These are phyloP conservation scores for Tranzscheliella williamsii DNA, from an alignment of 1,284 basidiomycete genomes.

Conservation along the genomic window DNA sequence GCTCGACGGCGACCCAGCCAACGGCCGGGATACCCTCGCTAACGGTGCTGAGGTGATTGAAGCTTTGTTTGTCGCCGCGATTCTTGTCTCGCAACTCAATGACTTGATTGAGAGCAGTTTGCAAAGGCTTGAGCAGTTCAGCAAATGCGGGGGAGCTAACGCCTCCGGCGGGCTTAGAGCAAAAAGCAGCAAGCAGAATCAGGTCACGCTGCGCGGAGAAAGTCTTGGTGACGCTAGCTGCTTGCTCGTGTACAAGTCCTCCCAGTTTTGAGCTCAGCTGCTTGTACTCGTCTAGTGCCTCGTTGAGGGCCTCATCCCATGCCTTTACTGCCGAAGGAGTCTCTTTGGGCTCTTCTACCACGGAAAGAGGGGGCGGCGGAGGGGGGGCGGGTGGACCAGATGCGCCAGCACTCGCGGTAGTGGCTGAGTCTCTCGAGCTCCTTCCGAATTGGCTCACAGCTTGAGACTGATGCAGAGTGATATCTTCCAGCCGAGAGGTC, in stretches of 20 bases:
- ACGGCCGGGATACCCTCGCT: slow-evolving; percentile 81
- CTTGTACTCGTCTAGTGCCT: slow-evolving; percentile 75
- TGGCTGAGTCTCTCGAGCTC: slow-evolving; percentile 9
- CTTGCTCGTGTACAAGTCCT: slow-evolving; percentile 70
- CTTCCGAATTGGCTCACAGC: not conserved
- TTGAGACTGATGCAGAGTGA: slow-evolving; percentile 66
- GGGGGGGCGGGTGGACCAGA: slow-evolving; percentile 16
- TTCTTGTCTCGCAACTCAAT: slow-evolving; percentile 80
- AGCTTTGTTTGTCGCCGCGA: slow-evolving; percentile 79
- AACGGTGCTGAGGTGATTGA: slow-evolving; percentile 77
- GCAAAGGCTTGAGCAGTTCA: slow-evolving; percentile 73
- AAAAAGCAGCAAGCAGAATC: slow-evolving; percentile 72
- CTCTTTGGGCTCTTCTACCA: slow-evolving; percentile 44
- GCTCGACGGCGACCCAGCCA: slow-evolving; percentile 84
- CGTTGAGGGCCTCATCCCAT: slow-evolving; percentile 75
- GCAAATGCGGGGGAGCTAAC: slow-evolving; percentile 68
- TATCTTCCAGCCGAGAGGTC: slow-evolving; percentile 89
- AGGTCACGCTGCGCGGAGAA: slow-evolving; percentile 73
- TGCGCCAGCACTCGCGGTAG: slow-evolving; percentile 12
- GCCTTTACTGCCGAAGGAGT: slow-evolving; percentile 71
- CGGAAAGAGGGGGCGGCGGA: slow-evolving; percentile 17
- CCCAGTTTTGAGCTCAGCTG: slow-evolving; percentile 76
- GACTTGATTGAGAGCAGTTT: slow-evolving; percentile 75
- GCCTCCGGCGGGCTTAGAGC: slow-evolving; percentile 72
- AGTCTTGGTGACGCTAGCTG: slow-evolving; percentile 71